Evolutionary conservation across 2,329 filamentous ascomycete genomes (phyloP).

Genomic region (Epichloe glyceriae): DNA sequence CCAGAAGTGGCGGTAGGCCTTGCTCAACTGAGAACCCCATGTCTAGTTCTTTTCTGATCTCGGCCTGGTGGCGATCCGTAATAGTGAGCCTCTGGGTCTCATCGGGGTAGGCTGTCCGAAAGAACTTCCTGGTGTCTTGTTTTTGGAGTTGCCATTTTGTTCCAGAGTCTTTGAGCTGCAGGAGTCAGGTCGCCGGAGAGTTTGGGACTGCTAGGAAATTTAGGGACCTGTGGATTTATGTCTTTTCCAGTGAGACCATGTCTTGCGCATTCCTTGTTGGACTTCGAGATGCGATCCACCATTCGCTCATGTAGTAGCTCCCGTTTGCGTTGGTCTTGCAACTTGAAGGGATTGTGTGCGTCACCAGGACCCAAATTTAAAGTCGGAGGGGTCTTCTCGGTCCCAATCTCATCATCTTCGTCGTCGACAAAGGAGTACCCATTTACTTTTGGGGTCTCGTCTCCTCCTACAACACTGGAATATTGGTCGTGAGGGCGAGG

Average conservation of each 20-base stretch:
- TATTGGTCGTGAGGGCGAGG: slow-evolving; percentile 51
- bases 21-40: background rate
- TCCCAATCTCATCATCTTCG: slow-evolving; percentile 37
- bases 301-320: slow-evolving; percentile 77
- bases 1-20: background rate
- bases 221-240: slow-evolving; percentile 50
- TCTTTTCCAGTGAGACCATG: slow-evolving; percentile 47
- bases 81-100: slow-evolving; percentile 25
- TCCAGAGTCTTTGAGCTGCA: slow-evolving; percentile 57
- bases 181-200: slow-evolving; percentile 52
- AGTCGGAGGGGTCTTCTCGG: slow-evolving; percentile 17
- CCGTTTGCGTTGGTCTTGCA: slow-evolving; percentile 60
- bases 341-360: slow-evolving; percentile 65
- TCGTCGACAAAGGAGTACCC: slow-evolving; percentile 93
- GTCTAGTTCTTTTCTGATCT: slow-evolving; percentile 11
- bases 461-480: slow-evolving; percentile 40
- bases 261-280: slow-evolving; percentile 50
- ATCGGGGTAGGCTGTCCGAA: slow-evolving; percentile 25
- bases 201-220: slow-evolving; percentile 54
- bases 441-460: slow-evolving; percentile 79
- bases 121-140: slow-evolving; percentile 17
- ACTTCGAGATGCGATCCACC: slow-evolving; percentile 68
- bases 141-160: slow-evolving; percentile 40
- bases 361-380: slow-evolving; percentile 48
- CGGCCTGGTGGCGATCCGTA: slow-evolving; percentile 20